Evolutionary conservation across 345 rosid genomes (phyloP), one percentile per base, ranked within the genome.

Genomic region (Mercurialis annua): DNA sequence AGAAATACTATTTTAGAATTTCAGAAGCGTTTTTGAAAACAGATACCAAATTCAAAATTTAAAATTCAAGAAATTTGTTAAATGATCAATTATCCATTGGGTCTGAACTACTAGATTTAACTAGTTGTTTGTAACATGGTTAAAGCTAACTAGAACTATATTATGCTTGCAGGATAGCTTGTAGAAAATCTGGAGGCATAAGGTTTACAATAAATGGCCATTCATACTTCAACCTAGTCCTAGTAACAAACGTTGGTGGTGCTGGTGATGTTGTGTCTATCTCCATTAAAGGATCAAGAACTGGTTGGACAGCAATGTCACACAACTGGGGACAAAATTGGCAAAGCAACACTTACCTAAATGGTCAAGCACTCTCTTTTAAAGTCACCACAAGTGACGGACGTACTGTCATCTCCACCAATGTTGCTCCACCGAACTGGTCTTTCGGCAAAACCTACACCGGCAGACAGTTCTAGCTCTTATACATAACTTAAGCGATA

Each of bases 261-360:
- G 68, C 72, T 49, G 77, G 77, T 7, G 77, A 73, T 40, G 69
- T 73, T 46, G 69, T 36, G 16, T 61, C 72, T 2, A 36, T 67
- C 15, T 62, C 73, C 21, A 15, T 68, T n/a, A 67, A 49, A 56
- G 77, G 77, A 62, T 53, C 72, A 1, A 62, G 52, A 57, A 46
- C 64, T 40, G 52, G 72, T 7, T 73, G 77, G 77, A 63, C 61
- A 38, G 49, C 77, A 20, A 68, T 73, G 77, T 54, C 73, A 38
- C 62, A 73, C 42, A 73, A 73, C n/a, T 73, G 77, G 77, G 77
- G 77, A 33, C 77, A 73, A 36, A 73, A 73, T 47, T 73, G 77
- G 77, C 77, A 73, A 36, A 68, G 72, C 58, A 68, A 56, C 51
- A 31, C 73, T 55, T 62, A 48, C 59, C 65, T 73, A 20, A 62